Evolutionary conservation across 257 asterid genomes (phyloP).

Genomic region (Perilla frutescens): DNA sequence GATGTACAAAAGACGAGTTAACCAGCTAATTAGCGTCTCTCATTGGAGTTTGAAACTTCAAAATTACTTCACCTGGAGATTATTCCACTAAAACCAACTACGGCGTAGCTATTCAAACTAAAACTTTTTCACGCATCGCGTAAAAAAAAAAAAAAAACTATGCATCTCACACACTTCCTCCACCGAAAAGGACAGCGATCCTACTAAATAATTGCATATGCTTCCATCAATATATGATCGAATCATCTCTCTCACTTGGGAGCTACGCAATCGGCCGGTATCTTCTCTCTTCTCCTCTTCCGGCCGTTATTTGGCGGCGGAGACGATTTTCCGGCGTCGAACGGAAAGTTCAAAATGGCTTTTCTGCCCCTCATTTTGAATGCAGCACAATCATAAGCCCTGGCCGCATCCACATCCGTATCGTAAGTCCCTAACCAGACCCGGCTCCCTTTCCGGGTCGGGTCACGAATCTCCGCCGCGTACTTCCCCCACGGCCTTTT

Average conservation of each 20-base stretch:
- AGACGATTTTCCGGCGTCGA: slow-evolving; percentile 68
- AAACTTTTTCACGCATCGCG: no score
- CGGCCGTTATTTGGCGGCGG: slow-evolving; percentile 59
- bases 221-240: background rate
- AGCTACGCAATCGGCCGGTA: background rate
- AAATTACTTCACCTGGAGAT: background rate
- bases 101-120: no score
- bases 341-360: slow-evolving; percentile 80
- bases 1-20: no score
- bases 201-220: no score
- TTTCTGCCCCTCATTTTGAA: slow-evolving; percentile 81
- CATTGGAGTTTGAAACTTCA: no score
- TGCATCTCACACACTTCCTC: background rate
- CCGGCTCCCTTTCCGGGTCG: slow-evolving; percentile 72
- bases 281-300: slow-evolving; percentile 53
- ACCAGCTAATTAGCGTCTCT: no score
- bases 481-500: slow-evolving; percentile 93
- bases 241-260: background rate
- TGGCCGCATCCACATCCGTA: slow-evolving; percentile 70
- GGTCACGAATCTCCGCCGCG: slow-evolving; percentile 93
- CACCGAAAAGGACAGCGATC: background rate
- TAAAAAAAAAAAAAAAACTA: no score
- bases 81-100: background rate
- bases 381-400: slow-evolving; percentile 90
- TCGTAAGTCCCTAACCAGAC: slow-evolving; percentile 88